A percentile compares a stretch with the other conserved stretches of the same genome.
These are phyloP conservation scores for Tolypocladium tundrense DNA, from an alignment of 2,329 filamentous ascomycete species.

Conservation along the genomic window DNA sequence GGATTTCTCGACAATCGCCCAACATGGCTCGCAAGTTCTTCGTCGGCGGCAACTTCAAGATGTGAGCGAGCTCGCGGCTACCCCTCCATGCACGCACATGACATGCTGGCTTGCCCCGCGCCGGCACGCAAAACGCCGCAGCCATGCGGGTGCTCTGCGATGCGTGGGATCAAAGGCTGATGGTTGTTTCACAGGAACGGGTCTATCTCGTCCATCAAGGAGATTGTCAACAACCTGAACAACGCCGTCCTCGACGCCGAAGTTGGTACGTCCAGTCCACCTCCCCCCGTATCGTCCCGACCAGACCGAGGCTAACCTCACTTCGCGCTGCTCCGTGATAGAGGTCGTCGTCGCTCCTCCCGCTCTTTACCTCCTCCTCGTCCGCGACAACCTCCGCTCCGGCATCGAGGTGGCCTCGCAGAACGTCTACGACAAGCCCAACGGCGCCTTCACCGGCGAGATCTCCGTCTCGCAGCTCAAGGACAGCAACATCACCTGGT, in stretches of 20 bases:
- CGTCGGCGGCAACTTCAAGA: slow-evolving; percentile 99
- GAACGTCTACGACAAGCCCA: slow-evolving; percentile 96
- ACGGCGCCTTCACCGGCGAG: slow-evolving; percentile 95
- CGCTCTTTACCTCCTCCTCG: slow-evolving; percentile 78
- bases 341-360: slow-evolving; percentile 95
- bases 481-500: slow-evolving; percentile 82
- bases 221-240: slow-evolving; percentile 86
- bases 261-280: slow-evolving; percentile 44
- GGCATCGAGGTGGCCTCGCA: slow-evolving; percentile 83
- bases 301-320: slow-evolving; percentile 5
- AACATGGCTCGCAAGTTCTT: slow-evolving; percentile 94
- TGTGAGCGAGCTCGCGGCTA: slow-evolving; percentile 59
- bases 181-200: slow-evolving; percentile 62
- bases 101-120: slow-evolving; percentile 3
- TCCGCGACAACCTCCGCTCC: slow-evolving; percentile 66
- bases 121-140: slow-evolving; percentile 18
- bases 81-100: slow-evolving; percentile 11
- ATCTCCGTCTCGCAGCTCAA: slow-evolving; percentile 86
- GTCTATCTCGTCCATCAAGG: slow-evolving; percentile 76
- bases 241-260: slow-evolving; percentile 68
- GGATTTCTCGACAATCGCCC: slow-evolving; percentile 24
- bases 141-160: not conserved
- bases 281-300: not conserved
- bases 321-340: slow-evolving; percentile 19
- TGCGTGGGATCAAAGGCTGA: slow-evolving; percentile 1